Percentiles rank a stretch among this genome's conserved stretches.
Conservation (phyloP, 495 filamentous ascomycete species). For the Aspergillus kassunensis region DNA sequence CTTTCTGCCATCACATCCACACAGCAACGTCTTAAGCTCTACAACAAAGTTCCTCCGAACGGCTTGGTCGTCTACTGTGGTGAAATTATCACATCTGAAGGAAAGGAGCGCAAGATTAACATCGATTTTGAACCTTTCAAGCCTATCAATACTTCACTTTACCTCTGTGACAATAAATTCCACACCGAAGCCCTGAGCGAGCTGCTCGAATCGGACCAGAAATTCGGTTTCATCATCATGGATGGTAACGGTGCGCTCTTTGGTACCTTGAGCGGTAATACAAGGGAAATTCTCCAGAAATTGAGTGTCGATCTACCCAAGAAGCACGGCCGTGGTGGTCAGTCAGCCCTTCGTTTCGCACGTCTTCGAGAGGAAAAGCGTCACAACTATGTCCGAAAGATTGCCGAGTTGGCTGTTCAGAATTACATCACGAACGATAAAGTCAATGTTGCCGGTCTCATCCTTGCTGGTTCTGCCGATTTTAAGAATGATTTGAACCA, state of each 20-base stretch:
- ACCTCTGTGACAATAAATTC: slow-evolving; percentile 99
- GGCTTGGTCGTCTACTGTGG: slow-evolving; percentile 97
- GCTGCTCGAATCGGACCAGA: slow-evolving; percentile 95
- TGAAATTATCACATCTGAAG: slow-evolving; percentile 98
- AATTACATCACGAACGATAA: slow-evolving; percentile 98
- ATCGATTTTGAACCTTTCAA: slow-evolving; percentile 99
- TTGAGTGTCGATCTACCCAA: slow-evolving; percentile 96
- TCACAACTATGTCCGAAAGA: slow-evolving; percentile 99
- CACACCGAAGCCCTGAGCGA: slow-evolving; percentile 96
- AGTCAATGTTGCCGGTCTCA: slow-evolving; percentile 91
- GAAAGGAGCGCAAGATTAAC: slow-evolving; percentile 98
- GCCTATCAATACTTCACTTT: slow-evolving; percentile 98
- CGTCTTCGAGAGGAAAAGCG: slow-evolving; percentile 99
- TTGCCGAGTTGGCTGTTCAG: slow-evolving; percentile 94
- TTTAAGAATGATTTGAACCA: slow-evolving; percentile 99
- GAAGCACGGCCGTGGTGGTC: slow-evolving; percentile 99
- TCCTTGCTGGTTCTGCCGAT: slow-evolving; percentile 94
- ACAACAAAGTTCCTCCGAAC: slow-evolving; percentile 97
- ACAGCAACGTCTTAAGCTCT: slow-evolving; percentile 96
- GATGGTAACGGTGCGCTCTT: slow-evolving; percentile 97
- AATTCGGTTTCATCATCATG: slow-evolving; percentile 99
- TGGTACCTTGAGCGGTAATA: slow-evolving; percentile 94
- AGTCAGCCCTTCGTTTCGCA: slow-evolving; percentile 97
- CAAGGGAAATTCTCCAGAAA: slow-evolving; percentile 94
- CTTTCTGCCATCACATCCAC: slow-evolving; percentile 97